These are phyloP conservation scores for Saccharomycopsis sp. DNA, from an alignment of 805 yeast genomes.

Conservation along the genomic window DNA sequence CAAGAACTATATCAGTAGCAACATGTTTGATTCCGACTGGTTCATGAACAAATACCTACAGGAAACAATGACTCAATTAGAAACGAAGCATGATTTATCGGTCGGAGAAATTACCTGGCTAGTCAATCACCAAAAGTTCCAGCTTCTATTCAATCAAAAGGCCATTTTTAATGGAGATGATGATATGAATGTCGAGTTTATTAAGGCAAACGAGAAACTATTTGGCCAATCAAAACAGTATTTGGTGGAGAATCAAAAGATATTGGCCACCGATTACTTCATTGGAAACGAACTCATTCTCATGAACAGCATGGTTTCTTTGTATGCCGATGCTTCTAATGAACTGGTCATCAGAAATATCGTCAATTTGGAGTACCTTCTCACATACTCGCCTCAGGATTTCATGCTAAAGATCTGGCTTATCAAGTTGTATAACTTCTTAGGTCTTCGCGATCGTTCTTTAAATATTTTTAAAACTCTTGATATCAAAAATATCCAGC, in stretches of 20 bases:
- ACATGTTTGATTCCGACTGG: constrained; percentile 2
- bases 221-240: constrained; percentile 36
- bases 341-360: constrained; percentile 21
- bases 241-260: constrained; percentile 29
- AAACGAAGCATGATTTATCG: constrained; percentile 28
- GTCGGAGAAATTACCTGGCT: constrained; percentile 25
- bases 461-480: constrained; percentile 6
- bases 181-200: constrained; percentile 22
- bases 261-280: constrained; percentile 49
- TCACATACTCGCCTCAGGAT: constrained; percentile 14
- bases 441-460: constrained; percentile 6
- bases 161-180: constrained; percentile 20
- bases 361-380: constrained; percentile 6
- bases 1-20: constrained; percentile 5
- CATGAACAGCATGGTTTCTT: constrained; percentile 40
- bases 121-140: constrained; percentile 45
- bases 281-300: constrained; percentile 61
- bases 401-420: constrained; percentile 19
- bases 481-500: constrained; percentile 15
- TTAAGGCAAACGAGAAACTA: constrained; percentile 30
- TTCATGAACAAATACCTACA: constrained; percentile 10
- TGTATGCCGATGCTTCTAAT: constrained; percentile 23
- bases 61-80: constrained; percentile 22
- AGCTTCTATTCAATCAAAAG: constrained; percentile 28
- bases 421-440: constrained; percentile 14